These are phyloP conservation scores for Onygenales sp. DNA, from an alignment of 2,329 filamentous ascomycete species.

Conservation along the genomic window DNA sequence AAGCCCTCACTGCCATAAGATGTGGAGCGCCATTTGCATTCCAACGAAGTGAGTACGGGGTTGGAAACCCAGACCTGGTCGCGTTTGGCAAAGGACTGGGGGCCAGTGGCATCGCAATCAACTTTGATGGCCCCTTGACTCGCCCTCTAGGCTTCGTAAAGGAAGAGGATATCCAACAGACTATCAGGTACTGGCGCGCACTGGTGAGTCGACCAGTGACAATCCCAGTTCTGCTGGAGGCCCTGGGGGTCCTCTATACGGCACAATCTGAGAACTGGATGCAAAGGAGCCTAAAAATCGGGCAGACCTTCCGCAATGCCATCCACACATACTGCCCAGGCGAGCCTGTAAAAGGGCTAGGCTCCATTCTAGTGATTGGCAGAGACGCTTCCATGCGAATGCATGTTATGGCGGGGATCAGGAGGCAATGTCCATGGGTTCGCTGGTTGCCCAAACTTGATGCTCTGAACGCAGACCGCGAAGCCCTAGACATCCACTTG, in stretches of 20 bases:
- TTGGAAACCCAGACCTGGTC: background rate
- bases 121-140: background rate
- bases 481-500: background rate
- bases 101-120: background rate
- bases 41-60: background rate
- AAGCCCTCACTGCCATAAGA: background rate
- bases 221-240: background rate
- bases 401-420: background rate
- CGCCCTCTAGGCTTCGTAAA: background rate
- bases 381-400: background rate
- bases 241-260: background rate
- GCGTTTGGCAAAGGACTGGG: background rate
- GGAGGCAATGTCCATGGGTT: background rate
- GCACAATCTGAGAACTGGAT: background rate
- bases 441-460: background rate
- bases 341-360: background rate
- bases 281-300: background rate
- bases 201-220: background rate
- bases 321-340: background rate
- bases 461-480: background rate
- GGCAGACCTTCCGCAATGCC: background rate
- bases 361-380: background rate
- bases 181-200: background rate
- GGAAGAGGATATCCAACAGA: background rate
- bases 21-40: background rate